phyloP scores from a whole-genome alignment of 345 rosid genomes.

The Linum trigynum region DNA sequence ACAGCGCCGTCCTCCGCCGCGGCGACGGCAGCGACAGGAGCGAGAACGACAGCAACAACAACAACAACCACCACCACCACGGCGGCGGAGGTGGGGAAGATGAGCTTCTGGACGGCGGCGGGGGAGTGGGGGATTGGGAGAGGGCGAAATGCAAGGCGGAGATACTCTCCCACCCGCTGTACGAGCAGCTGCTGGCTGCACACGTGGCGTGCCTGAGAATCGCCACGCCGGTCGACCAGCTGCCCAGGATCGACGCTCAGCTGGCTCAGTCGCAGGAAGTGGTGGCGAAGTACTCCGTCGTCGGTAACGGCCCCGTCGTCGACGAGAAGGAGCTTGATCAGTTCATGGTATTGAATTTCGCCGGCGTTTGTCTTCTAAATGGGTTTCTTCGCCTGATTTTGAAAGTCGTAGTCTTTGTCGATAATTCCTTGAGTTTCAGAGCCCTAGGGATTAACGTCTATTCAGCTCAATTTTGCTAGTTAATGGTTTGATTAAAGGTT shows the following conservation, averaged over 20 bases:
- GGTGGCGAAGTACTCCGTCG: slow-evolving; percentile 31
- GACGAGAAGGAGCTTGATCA: slow-evolving; percentile 39
- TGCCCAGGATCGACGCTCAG: slow-evolving; percentile 34
- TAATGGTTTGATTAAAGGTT: too few relatives aligned
- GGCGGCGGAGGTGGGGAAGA: slow-evolving; percentile 12
- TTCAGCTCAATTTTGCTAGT: too few relatives aligned
- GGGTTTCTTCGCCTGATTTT: background rate
- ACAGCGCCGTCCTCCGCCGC: slow-evolving; percentile 24
- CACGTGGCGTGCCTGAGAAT: slow-evolving; percentile 30
- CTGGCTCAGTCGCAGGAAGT: slow-evolving; percentile 29
- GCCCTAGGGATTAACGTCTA: too few relatives aligned
- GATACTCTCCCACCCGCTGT: slow-evolving; percentile 36
- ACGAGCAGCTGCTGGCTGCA: slow-evolving; percentile 33
- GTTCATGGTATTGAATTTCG: slow-evolving; percentile 29
- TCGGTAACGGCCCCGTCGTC: slow-evolving; percentile 19
- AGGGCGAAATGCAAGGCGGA: slow-evolving; percentile 34
- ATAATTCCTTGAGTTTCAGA: background rate
- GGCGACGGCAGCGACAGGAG: slow-evolving; percentile 9
- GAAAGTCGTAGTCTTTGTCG: background rate
- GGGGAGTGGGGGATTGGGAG: slow-evolving; percentile 25
- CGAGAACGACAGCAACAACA: slow-evolving; percentile 9
- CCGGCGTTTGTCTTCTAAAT: background rate
- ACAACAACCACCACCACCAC: background rate
- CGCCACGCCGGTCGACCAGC: slow-evolving; percentile 39
- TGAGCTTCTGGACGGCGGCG: slow-evolving; percentile 9